Evolutionary conservation across 441 rosid species (phyloP).

Genomic region (Syzygium malaccense): DNA sequence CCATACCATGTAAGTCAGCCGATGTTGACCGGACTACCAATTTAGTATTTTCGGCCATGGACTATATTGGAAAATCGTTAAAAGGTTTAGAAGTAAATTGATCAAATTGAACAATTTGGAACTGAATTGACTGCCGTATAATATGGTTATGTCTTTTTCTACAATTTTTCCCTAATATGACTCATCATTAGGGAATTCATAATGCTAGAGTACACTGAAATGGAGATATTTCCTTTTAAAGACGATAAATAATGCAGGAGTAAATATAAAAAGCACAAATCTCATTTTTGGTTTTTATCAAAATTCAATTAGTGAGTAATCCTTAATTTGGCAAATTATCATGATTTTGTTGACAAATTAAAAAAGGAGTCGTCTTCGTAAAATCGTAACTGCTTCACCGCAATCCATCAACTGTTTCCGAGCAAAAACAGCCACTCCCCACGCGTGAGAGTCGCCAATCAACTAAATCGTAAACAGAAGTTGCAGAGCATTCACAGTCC

Average conservation of each 20-base stretch:
- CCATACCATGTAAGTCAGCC: too few relatives aligned
- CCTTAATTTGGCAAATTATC: too few relatives aligned
- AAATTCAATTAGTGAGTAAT: too few relatives aligned
- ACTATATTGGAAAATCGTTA: too few relatives aligned
- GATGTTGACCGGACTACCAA: too few relatives aligned
- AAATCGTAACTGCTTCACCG: background rate
- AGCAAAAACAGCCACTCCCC: background rate
- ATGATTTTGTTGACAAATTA: background rate
- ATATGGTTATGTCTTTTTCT: too few relatives aligned
- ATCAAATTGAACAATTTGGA: background rate
- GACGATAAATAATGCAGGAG: too few relatives aligned
- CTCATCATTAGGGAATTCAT: background rate
- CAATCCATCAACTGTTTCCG: background rate
- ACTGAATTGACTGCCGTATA: too few relatives aligned
- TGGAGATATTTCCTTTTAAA: too few relatives aligned
- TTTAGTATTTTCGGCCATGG: rapidly evolving
- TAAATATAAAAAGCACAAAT: too few relatives aligned
- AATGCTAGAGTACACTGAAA: background rate
- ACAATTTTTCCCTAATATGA: background rate
- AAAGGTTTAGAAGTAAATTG: background rate
- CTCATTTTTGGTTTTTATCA: too few relatives aligned
- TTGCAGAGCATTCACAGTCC: background rate
- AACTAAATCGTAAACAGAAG: too few relatives aligned
- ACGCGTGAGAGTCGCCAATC: background rate
- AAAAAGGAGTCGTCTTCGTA: background rate